Evolutionary conservation across 2,329 filamentous ascomycete species (phyloP), one percentile per base, ranked within the genome.

Genomic region (Paecilomyces formosus): DNA sequence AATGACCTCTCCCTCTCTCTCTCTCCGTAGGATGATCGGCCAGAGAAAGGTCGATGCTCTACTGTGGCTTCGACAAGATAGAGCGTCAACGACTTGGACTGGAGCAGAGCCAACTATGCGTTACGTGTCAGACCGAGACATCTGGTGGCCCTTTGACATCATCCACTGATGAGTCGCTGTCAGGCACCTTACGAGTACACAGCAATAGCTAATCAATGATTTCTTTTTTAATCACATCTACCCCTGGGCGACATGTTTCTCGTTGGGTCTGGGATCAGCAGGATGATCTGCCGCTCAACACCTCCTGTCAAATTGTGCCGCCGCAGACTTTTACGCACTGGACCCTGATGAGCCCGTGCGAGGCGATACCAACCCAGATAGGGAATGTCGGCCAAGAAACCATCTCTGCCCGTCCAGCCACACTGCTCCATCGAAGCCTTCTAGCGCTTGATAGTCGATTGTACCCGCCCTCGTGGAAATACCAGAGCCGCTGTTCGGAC

Each of bases 11-110:
- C 6, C 3, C 3, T 26, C 24, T 26, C 24, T 26, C 24, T 26
- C 50, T 26, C 22, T 28, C 22, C 3, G 5, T 18, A 15, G 31
- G 52, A 57, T 21, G 54, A 55, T 39, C 54, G 31, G 11, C 31
- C 31, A 57, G 60, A 55, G 58, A 9, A 56, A 45, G 30, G 28
- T 54, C 50, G 50, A 52, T 52, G 21, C 26, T 52, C 26, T 24
- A n/a, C 22, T 22, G 50, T 52, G 50, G 50, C 26, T 28, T 52
- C 50, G 52, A 31, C 31, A 31, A 53, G 54, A 24, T 15, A 45
- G 33, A 45, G 30, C 30, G 30, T 31, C 39, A 45, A 45, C 18
- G 39, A 45, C 30, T 31, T 55, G 12, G 22, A 45, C 54, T 26
- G 35, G 54, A 15, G 33, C 21, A 55, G 33, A 28, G 35, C 12